Percentiles rank a stretch among this genome's conserved stretches.
phyloP scores from a whole-genome alignment of 2,329 filamentous ascomycete species.

The Penicillium paneum region DNA sequence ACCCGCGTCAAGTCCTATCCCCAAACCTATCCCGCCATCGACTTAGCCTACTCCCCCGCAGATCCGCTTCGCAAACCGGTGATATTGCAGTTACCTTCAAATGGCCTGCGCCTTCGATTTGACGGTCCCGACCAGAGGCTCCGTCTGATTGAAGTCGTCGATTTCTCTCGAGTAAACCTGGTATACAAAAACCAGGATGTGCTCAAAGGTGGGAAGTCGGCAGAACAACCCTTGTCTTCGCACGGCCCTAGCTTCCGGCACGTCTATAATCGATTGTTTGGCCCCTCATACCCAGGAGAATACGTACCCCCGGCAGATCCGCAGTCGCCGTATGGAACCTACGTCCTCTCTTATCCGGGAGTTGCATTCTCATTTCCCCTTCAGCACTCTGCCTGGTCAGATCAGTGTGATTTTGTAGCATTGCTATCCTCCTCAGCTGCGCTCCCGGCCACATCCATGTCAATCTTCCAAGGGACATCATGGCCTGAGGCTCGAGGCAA shows the following conservation, averaged over 20 bases:
- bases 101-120: constrained; percentile 86
- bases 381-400: constrained; percentile 68
- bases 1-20: constrained; percentile 86
- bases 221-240: constrained; percentile 33
- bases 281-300: constrained; percentile 90
- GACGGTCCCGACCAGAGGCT: constrained; percentile 90
- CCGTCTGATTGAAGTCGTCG: constrained; percentile 82
- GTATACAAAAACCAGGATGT: constrained; percentile 80
- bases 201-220: constrained; percentile 53
- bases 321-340: constrained; percentile 63
- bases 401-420: constrained; percentile 74
- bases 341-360: constrained; percentile 90
- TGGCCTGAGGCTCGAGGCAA: constrained; percentile 79
- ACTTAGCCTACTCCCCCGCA: constrained; percentile 74
- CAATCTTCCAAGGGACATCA: constrained; percentile 83
- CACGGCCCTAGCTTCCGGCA: constrained; percentile 76
- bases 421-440: constrained; percentile 76
- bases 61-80: constrained; percentile 73
- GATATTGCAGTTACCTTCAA: constrained; percentile 71
- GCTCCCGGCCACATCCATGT: constrained; percentile 78
- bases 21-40: constrained; percentile 74
- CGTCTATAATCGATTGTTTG: constrained; percentile 89
- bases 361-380: constrained; percentile 90
- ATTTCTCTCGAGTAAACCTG: constrained; percentile 82
- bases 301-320: constrained; percentile 64